These are phyloP conservation scores for Marasmius tenuissimus DNA, from an alignment of 1,284 basidiomycete genomes.

Conservation along the genomic window DNA sequence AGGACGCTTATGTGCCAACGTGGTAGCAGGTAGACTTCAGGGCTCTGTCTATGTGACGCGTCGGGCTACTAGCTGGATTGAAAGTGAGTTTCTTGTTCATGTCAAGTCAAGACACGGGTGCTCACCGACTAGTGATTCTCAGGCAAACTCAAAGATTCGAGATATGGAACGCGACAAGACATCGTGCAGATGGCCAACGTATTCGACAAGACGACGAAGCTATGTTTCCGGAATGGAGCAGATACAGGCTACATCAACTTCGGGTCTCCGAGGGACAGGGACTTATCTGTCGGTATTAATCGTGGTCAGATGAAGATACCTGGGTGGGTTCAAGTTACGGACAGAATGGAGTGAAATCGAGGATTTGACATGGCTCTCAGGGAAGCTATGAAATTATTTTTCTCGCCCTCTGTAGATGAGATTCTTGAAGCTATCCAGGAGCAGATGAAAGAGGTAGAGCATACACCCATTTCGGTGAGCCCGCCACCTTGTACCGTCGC, in stretches of 20 bases:
- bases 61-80: constrained; percentile 24
- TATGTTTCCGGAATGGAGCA: constrained; percentile 35
- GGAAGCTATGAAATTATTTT: constrained; percentile 39
- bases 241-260: constrained; percentile 47
- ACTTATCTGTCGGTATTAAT: constrained; percentile 38
- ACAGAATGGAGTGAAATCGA: not conserved
- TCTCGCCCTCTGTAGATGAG: constrained; percentile 43
- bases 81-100: constrained; percentile 20
- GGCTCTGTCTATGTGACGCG: constrained; percentile 34
- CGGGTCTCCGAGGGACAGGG: constrained; percentile 43
- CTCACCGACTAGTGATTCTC: not conserved
- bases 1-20: constrained; percentile 14
- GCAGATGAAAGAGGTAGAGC: constrained; percentile 27
- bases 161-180: constrained; percentile 29
- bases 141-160: constrained; percentile 29
- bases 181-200: constrained; percentile 35
- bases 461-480: constrained; percentile 33
- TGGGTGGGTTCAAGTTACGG: constrained; percentile 29
- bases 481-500: not conserved
- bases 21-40: constrained; percentile 25
- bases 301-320: constrained; percentile 46
- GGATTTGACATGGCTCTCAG: constrained; percentile 21
- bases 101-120: not conserved
- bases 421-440: constrained; percentile 39
- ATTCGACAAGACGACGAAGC: constrained; percentile 48